phyloP scores from a whole-genome alignment of 2,329 filamentous ascomycete species.

The Alternaria hordeiaustralica region DNA sequence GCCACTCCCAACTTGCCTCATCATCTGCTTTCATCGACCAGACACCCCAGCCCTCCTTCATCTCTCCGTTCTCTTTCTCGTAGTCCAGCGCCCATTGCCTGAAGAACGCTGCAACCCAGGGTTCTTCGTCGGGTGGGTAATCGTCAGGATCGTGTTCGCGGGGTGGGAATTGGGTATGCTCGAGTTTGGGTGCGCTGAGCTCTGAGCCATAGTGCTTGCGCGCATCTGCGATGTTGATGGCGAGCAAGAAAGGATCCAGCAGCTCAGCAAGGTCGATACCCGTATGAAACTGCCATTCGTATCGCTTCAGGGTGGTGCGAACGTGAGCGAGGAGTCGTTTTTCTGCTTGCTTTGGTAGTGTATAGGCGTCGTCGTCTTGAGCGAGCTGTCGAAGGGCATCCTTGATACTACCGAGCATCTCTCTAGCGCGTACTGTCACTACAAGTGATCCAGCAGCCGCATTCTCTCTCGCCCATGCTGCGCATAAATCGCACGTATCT shows the following conservation, averaged over 20 bases:
- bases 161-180: not conserved
- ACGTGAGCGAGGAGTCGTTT: constrained; percentile 10
- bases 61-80: constrained; percentile 20
- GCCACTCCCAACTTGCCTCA: constrained; percentile 19
- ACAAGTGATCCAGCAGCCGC: constrained; percentile 1
- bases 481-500: constrained; percentile 17
- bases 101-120: constrained; percentile 23
- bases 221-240: not conserved
- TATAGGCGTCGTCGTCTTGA: constrained; percentile 13
- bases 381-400: constrained; percentile 12
- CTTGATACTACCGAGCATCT: constrained; percentile 23
- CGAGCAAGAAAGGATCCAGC: not conserved
- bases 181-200: not conserved
- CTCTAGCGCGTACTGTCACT: constrained; percentile 20
- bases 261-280: constrained; percentile 22
- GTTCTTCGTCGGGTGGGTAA: constrained; percentile 9
- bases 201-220: not conserved
- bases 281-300: constrained; percentile 24
- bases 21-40: constrained; percentile 11
- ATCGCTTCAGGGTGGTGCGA: constrained; percentile 12
- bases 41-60: constrained; percentile 18
- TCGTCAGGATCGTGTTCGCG: not conserved
- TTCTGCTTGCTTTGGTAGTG: constrained; percentile 4
- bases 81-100: constrained; percentile 24
- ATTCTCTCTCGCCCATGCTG: constrained; percentile 13